These are phyloP conservation scores for Trichoderma atroviride DNA, from an alignment of 2,329 filamentous ascomycete species.

Conservation along the genomic window DNA sequence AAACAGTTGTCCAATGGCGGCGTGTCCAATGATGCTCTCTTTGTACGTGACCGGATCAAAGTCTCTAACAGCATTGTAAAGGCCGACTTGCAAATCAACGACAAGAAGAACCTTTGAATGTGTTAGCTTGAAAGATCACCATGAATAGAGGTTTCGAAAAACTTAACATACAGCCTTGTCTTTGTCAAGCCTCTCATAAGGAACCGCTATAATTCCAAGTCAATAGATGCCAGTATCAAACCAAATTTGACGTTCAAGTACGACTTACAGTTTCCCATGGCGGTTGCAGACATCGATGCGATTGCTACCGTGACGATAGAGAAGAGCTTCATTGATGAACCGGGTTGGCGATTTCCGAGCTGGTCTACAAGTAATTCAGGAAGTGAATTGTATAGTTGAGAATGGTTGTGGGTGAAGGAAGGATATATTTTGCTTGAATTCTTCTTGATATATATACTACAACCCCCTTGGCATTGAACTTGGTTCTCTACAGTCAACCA, in stretches of 20 bases:
- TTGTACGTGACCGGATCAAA: constrained; percentile 66
- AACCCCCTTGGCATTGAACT: neutral
- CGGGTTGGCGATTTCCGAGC: neutral
- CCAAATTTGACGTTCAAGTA: neutral
- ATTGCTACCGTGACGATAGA: neutral
- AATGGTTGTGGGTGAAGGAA: neutral
- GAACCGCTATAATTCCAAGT: neutral
- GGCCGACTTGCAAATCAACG: constrained; percentile 44
- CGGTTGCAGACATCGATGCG: constrained; percentile 7
- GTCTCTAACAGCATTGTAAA: constrained; percentile 58
- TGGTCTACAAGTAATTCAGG: neutral
- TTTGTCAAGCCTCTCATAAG: constrained; percentile 26
- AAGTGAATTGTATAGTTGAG: neutral
- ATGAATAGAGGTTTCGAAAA: too few species aligned
- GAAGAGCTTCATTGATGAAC: neutral
- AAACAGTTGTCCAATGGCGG: constrained; percentile 64
- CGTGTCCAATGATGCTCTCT: constrained; percentile 69
- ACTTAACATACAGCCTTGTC: constrained; percentile 8
- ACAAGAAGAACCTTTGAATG: constrained; percentile 39
- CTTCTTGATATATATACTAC: neutral
- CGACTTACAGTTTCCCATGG: constrained; percentile 7
- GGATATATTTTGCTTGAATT: neutral
- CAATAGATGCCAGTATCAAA: neutral
- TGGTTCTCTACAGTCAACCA: neutral
- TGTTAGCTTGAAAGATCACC: neutral